phyloP scores from a whole-genome alignment of 2,329 filamentous ascomycete genomes.

The Rugonectria rugulosa region DNA sequence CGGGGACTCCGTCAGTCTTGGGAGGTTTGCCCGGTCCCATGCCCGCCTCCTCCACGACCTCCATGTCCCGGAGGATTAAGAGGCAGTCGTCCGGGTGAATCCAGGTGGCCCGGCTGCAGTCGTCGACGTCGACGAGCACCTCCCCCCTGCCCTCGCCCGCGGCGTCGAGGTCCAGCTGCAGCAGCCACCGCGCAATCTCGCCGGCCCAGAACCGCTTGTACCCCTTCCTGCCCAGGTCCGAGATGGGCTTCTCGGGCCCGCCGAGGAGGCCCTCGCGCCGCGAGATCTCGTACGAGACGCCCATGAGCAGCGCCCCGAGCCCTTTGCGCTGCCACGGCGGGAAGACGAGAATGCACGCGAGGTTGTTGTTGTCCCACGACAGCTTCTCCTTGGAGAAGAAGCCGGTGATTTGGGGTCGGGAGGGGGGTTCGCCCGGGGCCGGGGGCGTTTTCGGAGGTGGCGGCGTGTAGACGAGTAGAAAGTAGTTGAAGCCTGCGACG shows the following conservation, averaged over 20 bases:
- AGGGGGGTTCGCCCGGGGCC: slow-evolving; percentile 11
- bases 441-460: slow-evolving; percentile 32
- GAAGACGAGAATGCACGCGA: slow-evolving; percentile 95
- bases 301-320: slow-evolving; percentile 88
- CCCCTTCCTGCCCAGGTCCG: slow-evolving; percentile 81
- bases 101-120: slow-evolving; percentile 80
- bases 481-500: slow-evolving; percentile 93
- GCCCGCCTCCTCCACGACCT: slow-evolving; percentile 67
- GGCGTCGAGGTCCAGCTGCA: slow-evolving; percentile 52
- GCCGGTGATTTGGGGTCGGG: slow-evolving; percentile 72
- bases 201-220: slow-evolving; percentile 89
- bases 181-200: slow-evolving; percentile 77
- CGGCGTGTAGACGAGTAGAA: slow-evolving; percentile 80
- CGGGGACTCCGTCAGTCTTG: slow-evolving; percentile 15
- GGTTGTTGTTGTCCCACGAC: slow-evolving; percentile 98
- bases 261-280: slow-evolving; percentile 83
- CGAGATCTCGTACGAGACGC: slow-evolving; percentile 91
- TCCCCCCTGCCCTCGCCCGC: slow-evolving; percentile 39
- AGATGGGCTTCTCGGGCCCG: slow-evolving; percentile 93
- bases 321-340: slow-evolving; percentile 95
- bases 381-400: slow-evolving; percentile 99
- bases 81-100: slow-evolving; percentile 88
- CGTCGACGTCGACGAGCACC: slow-evolving; percentile 69
- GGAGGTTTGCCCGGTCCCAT: slow-evolving; percentile 51
- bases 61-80: slow-evolving; percentile 80